These are phyloP conservation scores for Aspergillus hancockii DNA, from an alignment of 495 filamentous ascomycete species.

Conservation along the genomic window DNA sequence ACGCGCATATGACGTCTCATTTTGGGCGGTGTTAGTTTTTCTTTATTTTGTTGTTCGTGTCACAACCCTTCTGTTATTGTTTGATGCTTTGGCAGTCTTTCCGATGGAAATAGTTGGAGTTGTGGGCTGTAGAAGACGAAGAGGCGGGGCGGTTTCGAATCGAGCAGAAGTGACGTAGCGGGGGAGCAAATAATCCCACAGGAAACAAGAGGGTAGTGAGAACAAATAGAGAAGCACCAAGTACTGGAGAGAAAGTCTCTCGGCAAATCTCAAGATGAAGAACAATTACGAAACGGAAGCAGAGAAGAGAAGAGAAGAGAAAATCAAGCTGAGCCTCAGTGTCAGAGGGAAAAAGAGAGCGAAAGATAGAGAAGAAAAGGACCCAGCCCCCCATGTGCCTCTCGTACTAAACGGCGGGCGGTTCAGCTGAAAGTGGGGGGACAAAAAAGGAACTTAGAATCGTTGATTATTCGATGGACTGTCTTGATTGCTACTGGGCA, in stretches of 20 bases:
- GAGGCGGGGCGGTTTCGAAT: not conserved
- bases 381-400: constrained; percentile 12
- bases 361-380: constrained; percentile 13
- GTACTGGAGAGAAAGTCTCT: too few species aligned
- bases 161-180: not conserved
- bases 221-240: not conserved
- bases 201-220: not conserved
- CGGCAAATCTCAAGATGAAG: too few species aligned
- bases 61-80: not conserved
- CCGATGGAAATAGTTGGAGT: too few species aligned
- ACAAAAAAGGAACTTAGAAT: not conserved
- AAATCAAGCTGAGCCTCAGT: constrained; percentile 7
- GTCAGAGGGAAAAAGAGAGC: constrained; percentile 12
- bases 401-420: constrained; percentile 6
- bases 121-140: not conserved
- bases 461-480: not conserved
- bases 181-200: not conserved
- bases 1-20: constrained; percentile 20
- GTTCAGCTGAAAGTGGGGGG: constrained; percentile 16
- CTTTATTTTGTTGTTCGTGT: constrained; percentile 2
- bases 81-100: not conserved
- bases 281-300: constrained; percentile 6
- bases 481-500: not conserved
- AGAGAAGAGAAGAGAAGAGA: constrained; percentile 18
- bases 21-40: not conserved